These are phyloP conservation scores for Penicillium sp. DNA, from an alignment of 2,329 filamentous ascomycete genomes.

Conservation along the genomic window DNA sequence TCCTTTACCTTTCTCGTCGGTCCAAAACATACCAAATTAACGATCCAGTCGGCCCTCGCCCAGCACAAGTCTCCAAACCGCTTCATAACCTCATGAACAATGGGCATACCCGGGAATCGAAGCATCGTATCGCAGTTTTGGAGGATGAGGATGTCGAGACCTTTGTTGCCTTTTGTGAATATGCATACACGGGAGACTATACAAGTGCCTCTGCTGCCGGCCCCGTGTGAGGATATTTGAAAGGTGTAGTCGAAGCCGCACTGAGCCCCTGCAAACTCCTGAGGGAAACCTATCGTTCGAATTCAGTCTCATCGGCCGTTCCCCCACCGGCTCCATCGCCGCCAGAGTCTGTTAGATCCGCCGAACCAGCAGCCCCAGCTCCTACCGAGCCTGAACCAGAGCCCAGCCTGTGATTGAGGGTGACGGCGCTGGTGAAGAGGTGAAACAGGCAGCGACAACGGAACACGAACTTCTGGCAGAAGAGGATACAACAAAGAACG, in stretches of 20 bases:
- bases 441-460: not conserved
- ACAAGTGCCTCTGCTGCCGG: constrained; percentile 32
- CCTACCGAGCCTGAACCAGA: not conserved
- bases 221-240: constrained; percentile 20
- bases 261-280: constrained; percentile 8
- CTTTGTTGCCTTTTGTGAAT: constrained; percentile 50
- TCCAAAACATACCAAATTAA: constrained; percentile 45
- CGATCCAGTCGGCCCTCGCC: constrained; percentile 47
- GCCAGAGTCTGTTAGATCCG: constrained; percentile 8
- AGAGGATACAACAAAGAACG: too few relatives aligned
- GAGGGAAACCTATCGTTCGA: constrained; percentile 19
- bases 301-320: constrained; percentile 25
- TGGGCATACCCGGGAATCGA: constrained; percentile 46
- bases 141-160: constrained; percentile 50
- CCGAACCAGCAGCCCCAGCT: not conserved
- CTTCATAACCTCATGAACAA: constrained; percentile 48
- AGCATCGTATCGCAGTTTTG: constrained; percentile 41
- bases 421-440: not conserved
- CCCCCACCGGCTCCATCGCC: constrained; percentile 35
- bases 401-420: constrained; percentile 1
- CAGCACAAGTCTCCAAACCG: constrained; percentile 44
- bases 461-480: not conserved
- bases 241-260: constrained; percentile 12
- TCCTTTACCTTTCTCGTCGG: constrained; percentile 49
- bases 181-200: constrained; percentile 51